phyloP scores from a whole-genome alignment of 2,329 filamentous ascomycete species.

The Dothideomycetidae sp. region DNA sequence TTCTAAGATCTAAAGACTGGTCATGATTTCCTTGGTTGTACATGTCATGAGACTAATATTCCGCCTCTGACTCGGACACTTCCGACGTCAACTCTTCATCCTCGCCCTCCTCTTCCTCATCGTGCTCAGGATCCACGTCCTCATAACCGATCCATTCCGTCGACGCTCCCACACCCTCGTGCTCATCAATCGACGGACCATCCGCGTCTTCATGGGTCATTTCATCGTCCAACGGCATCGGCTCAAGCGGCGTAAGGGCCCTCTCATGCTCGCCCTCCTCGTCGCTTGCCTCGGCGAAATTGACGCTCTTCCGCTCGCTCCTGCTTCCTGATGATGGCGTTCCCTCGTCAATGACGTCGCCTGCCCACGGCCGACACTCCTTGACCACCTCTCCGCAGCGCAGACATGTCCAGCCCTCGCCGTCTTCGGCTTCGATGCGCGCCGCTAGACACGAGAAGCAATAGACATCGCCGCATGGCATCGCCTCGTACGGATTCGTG shows the following conservation, averaged over 20 bases:
- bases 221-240: constrained; percentile 19
- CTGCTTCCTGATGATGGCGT: constrained; percentile 11
- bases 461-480: constrained; percentile 82
- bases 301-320: constrained; percentile 18
- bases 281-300: constrained; percentile 17
- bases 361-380: constrained; percentile 80
- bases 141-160: constrained; percentile 16
- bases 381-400: constrained; percentile 73
- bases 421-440: constrained; percentile 79
- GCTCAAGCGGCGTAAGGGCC: constrained; percentile 15
- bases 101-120: constrained; percentile 12
- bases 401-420: constrained; percentile 84
- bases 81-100: constrained; percentile 9
- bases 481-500: constrained; percentile 87
- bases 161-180: constrained; percentile 4
- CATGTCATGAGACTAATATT: too few species aligned
- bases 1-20: too few species aligned
- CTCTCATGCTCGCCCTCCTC: constrained; percentile 12
- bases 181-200: constrained; percentile 4
- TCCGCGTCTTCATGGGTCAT: constrained; percentile 14
- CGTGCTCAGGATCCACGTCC: constrained; percentile 12
- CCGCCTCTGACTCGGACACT: constrained; percentile 1
- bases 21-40: too few species aligned
- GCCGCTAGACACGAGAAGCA: constrained; percentile 94
- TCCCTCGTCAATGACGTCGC: constrained; percentile 55